Conservation (phyloP, 2,329 filamentous ascomycete genomes). For the Hypoxylon rubiginosum region DNA sequence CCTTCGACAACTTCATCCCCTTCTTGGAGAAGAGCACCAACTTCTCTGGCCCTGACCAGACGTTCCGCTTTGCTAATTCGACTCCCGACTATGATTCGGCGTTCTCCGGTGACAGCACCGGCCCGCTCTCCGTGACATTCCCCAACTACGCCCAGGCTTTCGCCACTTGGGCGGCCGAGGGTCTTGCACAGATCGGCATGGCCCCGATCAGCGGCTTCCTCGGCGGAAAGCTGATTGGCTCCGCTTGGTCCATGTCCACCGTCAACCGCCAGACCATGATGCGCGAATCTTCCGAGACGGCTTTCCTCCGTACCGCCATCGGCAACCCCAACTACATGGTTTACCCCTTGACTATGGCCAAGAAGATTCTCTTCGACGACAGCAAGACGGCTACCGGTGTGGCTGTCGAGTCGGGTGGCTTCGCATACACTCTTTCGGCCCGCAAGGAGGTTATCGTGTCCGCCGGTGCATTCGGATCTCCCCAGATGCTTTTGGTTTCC, state of each 20-base stretch:
- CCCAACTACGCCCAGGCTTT: slow-evolving; percentile 55
- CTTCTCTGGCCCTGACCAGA: slow-evolving; percentile 26
- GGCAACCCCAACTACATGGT: slow-evolving; percentile 49
- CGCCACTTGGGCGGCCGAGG: slow-evolving; percentile 53
- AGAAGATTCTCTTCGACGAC: slow-evolving; percentile 57
- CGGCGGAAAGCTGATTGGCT: slow-evolving; percentile 56
- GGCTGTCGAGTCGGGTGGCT: background rate
- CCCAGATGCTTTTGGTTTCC: background rate
- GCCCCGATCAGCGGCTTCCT: slow-evolving; percentile 52
- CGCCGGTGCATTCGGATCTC: slow-evolving; percentile 1
- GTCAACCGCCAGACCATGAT: slow-evolving; percentile 46
- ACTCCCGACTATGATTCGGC: slow-evolving; percentile 38
- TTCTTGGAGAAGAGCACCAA: slow-evolving; percentile 33
- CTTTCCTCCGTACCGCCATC: slow-evolving; percentile 51
- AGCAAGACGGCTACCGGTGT: slow-evolving; percentile 6
- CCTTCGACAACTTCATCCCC: slow-evolving; percentile 25
- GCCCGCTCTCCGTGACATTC: slow-evolving; percentile 57
- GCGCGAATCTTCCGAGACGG: slow-evolving; percentile 54
- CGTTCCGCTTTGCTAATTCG: slow-evolving; percentile 39
- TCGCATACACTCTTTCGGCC: background rate
- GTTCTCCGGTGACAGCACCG: slow-evolving; percentile 40
- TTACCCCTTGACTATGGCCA: slow-evolving; percentile 58
- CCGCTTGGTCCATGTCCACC: slow-evolving; percentile 51
- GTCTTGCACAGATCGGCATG: slow-evolving; percentile 56
- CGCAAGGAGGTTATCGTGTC: slow-evolving; percentile 1